Evolutionary conservation across 2,329 filamentous ascomycete genomes (phyloP).

Genomic region (Aspergillus sp.): DNA sequence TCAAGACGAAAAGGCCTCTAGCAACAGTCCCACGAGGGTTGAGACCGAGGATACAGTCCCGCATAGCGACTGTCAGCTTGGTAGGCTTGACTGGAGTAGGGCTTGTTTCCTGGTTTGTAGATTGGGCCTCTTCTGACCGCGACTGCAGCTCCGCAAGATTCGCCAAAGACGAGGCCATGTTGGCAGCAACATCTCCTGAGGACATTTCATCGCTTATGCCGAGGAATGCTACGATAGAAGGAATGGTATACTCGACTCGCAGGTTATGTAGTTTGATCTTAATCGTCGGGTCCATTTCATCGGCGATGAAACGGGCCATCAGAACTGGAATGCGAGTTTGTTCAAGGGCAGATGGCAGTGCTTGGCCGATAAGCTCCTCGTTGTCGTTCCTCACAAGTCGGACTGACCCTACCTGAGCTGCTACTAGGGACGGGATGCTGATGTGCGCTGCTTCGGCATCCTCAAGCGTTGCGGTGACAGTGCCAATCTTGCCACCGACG

Average conservation of each 20-base stretch:
- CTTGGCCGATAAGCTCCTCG: conserved; percentile 73
- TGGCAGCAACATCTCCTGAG: conserved; percentile 73
- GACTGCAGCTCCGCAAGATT: conserved; percentile 68
- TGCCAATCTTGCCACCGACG: conserved; percentile 71
- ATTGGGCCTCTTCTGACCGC: conserved; percentile 24
- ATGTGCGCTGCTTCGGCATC: conserved; percentile 79
- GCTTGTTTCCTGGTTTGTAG: conserved; percentile 22
- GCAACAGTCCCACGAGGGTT: conserved; percentile 77
- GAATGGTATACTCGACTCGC: conserved; percentile 85
- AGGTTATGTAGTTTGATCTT: conserved; percentile 87
- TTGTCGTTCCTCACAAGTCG: conserved; percentile 65
- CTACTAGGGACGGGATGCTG: conserved; percentile 79
- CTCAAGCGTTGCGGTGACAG: conserved; percentile 60
- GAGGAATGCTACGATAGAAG: conserved; percentile 79
- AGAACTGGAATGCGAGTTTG: conserved; percentile 62
- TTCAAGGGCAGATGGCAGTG: conserved; percentile 45
- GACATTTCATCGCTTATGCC: conserved; percentile 70
- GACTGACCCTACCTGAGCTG: conserved; percentile 71
- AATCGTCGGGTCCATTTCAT: conserved; percentile 89
- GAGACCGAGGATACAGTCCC: conserved; percentile 80
- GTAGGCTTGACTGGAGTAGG: conserved; percentile 55
- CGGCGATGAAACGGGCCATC: conserved; percentile 87
- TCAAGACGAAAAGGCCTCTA: conserved; percentile 78
- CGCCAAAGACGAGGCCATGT: conserved; percentile 78
- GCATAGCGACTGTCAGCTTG: conserved; percentile 65